These are phyloP conservation scores for Camelina hispida DNA, from an alignment of 345 rosid genomes.

Conservation along the genomic window DNA sequence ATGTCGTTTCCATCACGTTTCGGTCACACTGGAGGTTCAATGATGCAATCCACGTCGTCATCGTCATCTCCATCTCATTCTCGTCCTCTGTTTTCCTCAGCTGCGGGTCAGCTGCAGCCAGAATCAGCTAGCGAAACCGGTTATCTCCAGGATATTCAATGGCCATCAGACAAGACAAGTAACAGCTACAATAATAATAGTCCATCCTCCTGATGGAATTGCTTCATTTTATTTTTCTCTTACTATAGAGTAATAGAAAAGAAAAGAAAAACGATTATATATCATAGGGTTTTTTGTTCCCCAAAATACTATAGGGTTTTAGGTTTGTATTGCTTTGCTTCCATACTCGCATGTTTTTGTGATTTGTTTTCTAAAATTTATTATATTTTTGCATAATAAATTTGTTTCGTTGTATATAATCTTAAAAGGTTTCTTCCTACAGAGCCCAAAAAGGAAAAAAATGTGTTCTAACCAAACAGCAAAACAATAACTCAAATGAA, in stretches of 20 bases:
- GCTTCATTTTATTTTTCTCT: slow-evolving; percentile 14
- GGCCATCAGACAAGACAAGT: slow-evolving; percentile 39
- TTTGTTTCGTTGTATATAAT: slow-evolving; percentile 11
- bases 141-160: slow-evolving; percentile 23
- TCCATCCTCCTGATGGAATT: slow-evolving; percentile 36
- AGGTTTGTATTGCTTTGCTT: slow-evolving; percentile 25
- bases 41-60: slow-evolving; percentile 42
- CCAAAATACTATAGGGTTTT: slow-evolving; percentile 5
- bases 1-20: slow-evolving; percentile 49
- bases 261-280: not conserved
- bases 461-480: not conserved
- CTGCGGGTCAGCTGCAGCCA: slow-evolving; percentile 18
- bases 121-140: slow-evolving; percentile 33
- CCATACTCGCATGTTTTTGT: slow-evolving; percentile 19
- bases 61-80: slow-evolving; percentile 37
- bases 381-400: slow-evolving; percentile 10
- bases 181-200: slow-evolving; percentile 14
- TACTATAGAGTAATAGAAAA: slow-evolving; percentile 18
- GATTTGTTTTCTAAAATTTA: slow-evolving; percentile 1
- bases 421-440: slow-evolving; percentile 10
- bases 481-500: slow-evolving; percentile 10
- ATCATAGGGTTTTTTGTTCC: not conserved
- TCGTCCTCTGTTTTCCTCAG: slow-evolving; percentile 36
- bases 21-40: slow-evolving; percentile 28
- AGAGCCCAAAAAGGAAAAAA: not conserved